These are phyloP conservation scores for Gentiana dahurica DNA, from an alignment of 257 asterid genomes.

Conservation along the genomic window DNA sequence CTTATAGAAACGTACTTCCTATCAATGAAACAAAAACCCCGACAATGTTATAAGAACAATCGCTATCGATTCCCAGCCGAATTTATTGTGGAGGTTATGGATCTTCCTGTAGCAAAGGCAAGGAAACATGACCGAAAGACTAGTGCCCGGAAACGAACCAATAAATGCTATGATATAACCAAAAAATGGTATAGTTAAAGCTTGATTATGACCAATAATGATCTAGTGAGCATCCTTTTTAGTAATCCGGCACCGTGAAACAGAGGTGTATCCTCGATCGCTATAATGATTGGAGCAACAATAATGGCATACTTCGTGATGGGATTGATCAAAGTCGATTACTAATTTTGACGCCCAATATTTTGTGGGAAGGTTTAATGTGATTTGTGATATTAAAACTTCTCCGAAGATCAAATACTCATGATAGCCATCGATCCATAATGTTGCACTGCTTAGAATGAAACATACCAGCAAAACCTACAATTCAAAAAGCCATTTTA, in stretches of 20 bases:
- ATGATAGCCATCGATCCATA: constrained; percentile 37
- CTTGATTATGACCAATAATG: background rate
- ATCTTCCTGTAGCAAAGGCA: constrained; percentile 43
- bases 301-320: constrained; percentile 26
- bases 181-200: constrained; percentile 15
- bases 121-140: constrained; percentile 33
- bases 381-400: constrained; percentile 25
- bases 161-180: constrained; percentile 43
- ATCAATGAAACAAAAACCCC: constrained; percentile 15
- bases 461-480: constrained; percentile 43
- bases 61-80: constrained; percentile 20
- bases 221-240: too few relatives aligned
- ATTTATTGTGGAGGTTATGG: constrained; percentile 9
- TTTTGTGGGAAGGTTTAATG: constrained; percentile 33
- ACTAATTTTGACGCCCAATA: constrained; percentile 32
- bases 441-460: constrained; percentile 23
- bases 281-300: background rate
- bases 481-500: background rate
- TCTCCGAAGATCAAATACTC: constrained; percentile 48
- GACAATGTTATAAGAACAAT: constrained; percentile 16
- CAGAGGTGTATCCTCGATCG: too few relatives aligned
- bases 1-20: constrained; percentile 29
- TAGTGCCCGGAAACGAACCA: constrained; percentile 30
- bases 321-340: constrained; percentile 33
- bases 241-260: too few relatives aligned